Percentiles rank a stretch among this genome's conserved stretches.
Evolutionary conservation across 768 basidiomycete genomes (phyloP).

Genomic region (Sutorius australiensis): DNA sequence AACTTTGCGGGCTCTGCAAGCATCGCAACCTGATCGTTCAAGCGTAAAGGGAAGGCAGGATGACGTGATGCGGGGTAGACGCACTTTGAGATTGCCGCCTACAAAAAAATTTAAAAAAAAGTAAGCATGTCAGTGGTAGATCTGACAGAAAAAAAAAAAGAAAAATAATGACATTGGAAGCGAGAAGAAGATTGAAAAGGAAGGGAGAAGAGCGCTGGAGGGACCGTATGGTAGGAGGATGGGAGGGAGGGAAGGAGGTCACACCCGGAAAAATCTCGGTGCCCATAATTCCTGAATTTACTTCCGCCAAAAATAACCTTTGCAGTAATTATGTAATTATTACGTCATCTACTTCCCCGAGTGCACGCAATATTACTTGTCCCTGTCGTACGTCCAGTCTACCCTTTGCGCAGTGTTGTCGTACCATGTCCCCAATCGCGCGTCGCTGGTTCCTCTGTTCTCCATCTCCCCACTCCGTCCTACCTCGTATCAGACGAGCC

Average conservation of each 20-base stretch:
- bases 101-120: slow-evolving; percentile 28
- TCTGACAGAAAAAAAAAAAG: slow-evolving; percentile 17
- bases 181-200: slow-evolving; percentile 9
- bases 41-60: slow-evolving; percentile 18
- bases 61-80: slow-evolving; percentile 31
- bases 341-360: slow-evolving; percentile 16
- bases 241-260: neutral
- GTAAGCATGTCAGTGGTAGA: slow-evolving; percentile 33
- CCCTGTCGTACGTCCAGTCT: slow-evolving; percentile 20
- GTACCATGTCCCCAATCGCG: slow-evolving; percentile 37
- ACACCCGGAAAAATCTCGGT: slow-evolving; percentile 52
- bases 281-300: too few relatives aligned
- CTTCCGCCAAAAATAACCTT: too few relatives aligned
- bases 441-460: slow-evolving; percentile 44
- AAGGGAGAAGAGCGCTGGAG: neutral
- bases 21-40: slow-evolving; percentile 66
- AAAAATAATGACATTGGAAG: slow-evolving; percentile 37
- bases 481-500: slow-evolving; percentile 42
- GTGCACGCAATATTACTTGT: slow-evolving; percentile 18
- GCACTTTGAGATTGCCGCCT: slow-evolving; percentile 85
- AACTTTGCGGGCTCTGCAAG: slow-evolving; percentile 83
- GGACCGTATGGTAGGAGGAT: neutral
- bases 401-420: slow-evolving; percentile 25
- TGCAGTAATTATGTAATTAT: slow-evolving; percentile 9
- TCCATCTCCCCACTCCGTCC: slow-evolving; percentile 45